phyloP scores from a whole-genome alignment of 176 grass and related monocot species.

The Cocos nucifera region DNA sequence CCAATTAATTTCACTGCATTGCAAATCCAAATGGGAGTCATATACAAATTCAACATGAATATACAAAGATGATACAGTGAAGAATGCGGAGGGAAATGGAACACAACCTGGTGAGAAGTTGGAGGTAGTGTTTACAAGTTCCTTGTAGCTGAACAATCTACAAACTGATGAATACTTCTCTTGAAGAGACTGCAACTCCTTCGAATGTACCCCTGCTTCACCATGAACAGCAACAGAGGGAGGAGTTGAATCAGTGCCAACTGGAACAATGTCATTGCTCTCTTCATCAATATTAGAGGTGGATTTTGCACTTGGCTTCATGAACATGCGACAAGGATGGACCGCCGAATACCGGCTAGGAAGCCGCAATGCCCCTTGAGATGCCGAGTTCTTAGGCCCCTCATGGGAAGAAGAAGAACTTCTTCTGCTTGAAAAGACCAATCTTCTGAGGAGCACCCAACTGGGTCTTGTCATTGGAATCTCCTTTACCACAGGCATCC shows the following conservation, averaged over 20 bases:
- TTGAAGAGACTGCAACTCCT: slow-evolving; percentile 52
- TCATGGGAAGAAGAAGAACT: slow-evolving; percentile 37
- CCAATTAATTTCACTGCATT: slow-evolving; percentile 83
- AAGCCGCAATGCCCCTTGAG: slow-evolving; percentile 68
- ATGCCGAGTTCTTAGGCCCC: slow-evolving; percentile 46
- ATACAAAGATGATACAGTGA: too few relatives aligned
- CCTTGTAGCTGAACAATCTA: slow-evolving; percentile 52
- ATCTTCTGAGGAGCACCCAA: slow-evolving; percentile 35
- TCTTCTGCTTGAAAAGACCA: slow-evolving; percentile 55
- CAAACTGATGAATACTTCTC: slow-evolving; percentile 59
- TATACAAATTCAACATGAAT: too few relatives aligned
- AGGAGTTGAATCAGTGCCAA: slow-evolving; percentile 24
- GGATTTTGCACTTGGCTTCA: slow-evolving; percentile 37
- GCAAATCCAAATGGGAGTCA: not conserved
- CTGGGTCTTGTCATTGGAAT: slow-evolving; percentile 41
- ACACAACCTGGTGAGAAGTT: slow-evolving; percentile 66
- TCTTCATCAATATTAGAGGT: slow-evolving; percentile 34
- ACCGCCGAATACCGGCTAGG: slow-evolving; percentile 39
- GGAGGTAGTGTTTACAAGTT: slow-evolving; percentile 55
- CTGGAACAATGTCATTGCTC: slow-evolving; percentile 10
- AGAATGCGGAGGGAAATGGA: slow-evolving; percentile 4
- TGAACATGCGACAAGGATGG: slow-evolving; percentile 42
- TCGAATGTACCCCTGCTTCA: slow-evolving; percentile 36
- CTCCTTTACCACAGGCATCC: slow-evolving; percentile 23
- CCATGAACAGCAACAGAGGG: slow-evolving; percentile 34